Evolutionary conservation across 139 green algal species (phyloP).

Genomic region (Dunaliella primolecta): DNA sequence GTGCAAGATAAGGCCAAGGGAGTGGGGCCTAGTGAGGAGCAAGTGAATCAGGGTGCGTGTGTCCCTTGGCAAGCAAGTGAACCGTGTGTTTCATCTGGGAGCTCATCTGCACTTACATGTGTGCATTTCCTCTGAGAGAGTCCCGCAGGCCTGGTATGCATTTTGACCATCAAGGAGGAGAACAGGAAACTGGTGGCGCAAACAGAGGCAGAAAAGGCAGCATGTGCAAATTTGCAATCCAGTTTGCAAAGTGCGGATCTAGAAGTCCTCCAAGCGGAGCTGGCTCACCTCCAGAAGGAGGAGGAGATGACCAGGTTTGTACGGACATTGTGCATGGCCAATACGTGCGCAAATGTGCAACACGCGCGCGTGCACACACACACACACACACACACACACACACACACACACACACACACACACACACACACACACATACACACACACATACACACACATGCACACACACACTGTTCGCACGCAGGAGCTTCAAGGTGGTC

Average conservation of each 20-base stretch:
- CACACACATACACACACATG: background rate
- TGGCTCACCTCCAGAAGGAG: background rate
- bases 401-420: background rate
- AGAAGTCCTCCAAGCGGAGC: background rate
- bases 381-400: background rate
- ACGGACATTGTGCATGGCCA: background rate
- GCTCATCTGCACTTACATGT: too few relatives aligned
- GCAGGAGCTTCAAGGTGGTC: background rate
- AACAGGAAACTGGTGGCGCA: background rate
- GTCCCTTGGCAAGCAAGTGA: too few relatives aligned
- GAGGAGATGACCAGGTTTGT: background rate
- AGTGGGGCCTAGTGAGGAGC: too few relatives aligned
- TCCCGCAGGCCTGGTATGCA: too few relatives aligned
- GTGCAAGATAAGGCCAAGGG: too few relatives aligned
- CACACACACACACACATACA: background rate
- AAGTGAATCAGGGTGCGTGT: too few relatives aligned
- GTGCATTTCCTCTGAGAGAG: too few relatives aligned
- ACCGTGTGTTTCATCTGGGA: too few relatives aligned
- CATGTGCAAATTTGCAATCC: background rate
- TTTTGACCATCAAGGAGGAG: background rate
- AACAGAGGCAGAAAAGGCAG: background rate
- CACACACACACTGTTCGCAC: background rate
- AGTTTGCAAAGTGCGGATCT: background rate
- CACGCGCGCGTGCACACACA: background rate
- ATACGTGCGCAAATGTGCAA: background rate